These are phyloP conservation scores for Suillus ampliporus DNA, from an alignment of 768 basidiomycete genomes.

Conservation along the genomic window DNA sequence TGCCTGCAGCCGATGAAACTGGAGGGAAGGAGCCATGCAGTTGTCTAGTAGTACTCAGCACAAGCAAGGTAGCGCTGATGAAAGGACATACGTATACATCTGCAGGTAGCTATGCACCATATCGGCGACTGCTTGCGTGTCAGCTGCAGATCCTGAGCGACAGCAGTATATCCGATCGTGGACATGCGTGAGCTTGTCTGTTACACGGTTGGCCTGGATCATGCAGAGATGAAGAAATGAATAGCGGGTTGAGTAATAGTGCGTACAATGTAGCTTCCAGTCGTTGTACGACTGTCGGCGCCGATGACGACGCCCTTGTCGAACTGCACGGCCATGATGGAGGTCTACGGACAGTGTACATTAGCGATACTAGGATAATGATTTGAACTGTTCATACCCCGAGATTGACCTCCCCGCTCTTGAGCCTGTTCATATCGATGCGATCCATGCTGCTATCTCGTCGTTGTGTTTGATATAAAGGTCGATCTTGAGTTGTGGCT, in stretches of 20 bases:
- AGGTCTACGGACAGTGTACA: constrained; percentile 63
- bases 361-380: not conserved
- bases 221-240: constrained; percentile 10
- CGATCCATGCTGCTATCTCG: constrained; percentile 52
- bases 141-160: constrained; percentile 96
- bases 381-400: constrained; percentile 67
- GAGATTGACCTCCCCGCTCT: constrained; percentile 95
- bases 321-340: constrained; percentile 99
- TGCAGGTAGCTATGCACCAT: constrained; percentile 84
- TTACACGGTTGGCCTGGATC: constrained; percentile 91
- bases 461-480: constrained; percentile 14
- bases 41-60: constrained; percentile 47
- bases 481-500: constrained; percentile 27
- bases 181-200: constrained; percentile 95
- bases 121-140: constrained; percentile 97
- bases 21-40: constrained; percentile 68
- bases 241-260: not conserved
- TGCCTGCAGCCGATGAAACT: constrained; percentile 78
- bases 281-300: constrained; percentile 96
- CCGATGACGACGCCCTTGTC: constrained; percentile 94
- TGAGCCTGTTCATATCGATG: constrained; percentile 87
- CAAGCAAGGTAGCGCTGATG: not conserved
- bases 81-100: constrained; percentile 62
- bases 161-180: constrained; percentile 99
- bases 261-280: constrained; percentile 92